Percentiles rank a stretch among this genome's conserved stretches.
Conservation (phyloP, 2,329 filamentous ascomycete genomes). For the Mollisiaceae sp. region DNA sequence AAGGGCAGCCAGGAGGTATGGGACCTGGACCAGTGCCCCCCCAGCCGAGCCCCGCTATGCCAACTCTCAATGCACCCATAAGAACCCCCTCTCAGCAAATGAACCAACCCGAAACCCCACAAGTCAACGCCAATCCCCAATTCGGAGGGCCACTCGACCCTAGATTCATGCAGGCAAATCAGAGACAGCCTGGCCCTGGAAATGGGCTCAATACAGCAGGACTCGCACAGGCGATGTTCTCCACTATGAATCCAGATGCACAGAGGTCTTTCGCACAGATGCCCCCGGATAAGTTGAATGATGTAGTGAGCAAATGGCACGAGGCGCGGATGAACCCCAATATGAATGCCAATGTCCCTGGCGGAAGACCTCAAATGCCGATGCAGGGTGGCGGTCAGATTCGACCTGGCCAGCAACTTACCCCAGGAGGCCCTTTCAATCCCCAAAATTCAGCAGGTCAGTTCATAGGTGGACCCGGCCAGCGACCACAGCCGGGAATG, state of each 20-base stretch:
- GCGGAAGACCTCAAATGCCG: constrained; percentile 33
- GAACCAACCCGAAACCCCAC: constrained; percentile 39
- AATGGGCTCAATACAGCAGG: constrained; percentile 43
- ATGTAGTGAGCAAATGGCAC: constrained; percentile 57
- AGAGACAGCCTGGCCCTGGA: constrained; percentile 45
- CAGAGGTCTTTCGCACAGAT: constrained; percentile 51
- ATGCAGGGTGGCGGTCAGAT: constrained; percentile 37
- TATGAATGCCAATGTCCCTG: constrained; percentile 25
- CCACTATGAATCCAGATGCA: constrained; percentile 53
- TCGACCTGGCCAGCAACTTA: constrained; percentile 37
- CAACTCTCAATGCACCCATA: constrained; percentile 61
- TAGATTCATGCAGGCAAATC: constrained; percentile 59
- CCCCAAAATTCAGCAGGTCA: constrained; percentile 36
- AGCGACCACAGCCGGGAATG: constrained; percentile 34
- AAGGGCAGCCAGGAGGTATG: constrained; percentile 60
- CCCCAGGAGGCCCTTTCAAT: constrained; percentile 39
- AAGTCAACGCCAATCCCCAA: constrained; percentile 51
- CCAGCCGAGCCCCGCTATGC: constrained; percentile 63
- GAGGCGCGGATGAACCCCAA: constrained; percentile 32
- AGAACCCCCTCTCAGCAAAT: constrained; percentile 42
- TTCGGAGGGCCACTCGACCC: constrained; percentile 58
- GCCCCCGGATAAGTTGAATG: constrained; percentile 56
- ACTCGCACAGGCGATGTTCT: constrained; percentile 46
- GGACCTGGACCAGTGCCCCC: constrained; percentile 53
- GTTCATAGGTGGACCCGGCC: constrained; percentile 36